A percentile compares a stretch with the other conserved stretches of the same genome.
phyloP scores from a whole-genome alignment of 2,329 filamentous ascomycete genomes.

The Teratosphaeria destructans region DNA sequence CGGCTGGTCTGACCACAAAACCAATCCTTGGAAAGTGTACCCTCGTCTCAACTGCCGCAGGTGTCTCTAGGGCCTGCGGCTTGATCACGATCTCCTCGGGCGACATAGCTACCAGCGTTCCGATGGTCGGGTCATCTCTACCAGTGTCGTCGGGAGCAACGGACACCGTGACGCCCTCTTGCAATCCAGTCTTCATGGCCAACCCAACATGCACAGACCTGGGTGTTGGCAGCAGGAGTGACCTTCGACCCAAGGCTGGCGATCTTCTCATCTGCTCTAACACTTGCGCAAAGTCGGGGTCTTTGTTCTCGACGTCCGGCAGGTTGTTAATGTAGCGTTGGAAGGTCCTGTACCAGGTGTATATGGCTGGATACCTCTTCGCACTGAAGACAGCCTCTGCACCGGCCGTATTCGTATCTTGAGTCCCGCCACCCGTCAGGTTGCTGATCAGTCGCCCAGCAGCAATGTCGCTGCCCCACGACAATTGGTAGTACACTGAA shows the following conservation, averaged over 20 bases:
- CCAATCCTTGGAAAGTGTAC: conserved; percentile 33
- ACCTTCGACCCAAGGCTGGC: conserved; percentile 13
- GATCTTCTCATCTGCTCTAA: conserved; percentile 18
- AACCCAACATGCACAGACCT: conserved; percentile 17
- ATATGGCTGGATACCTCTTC: conserved; percentile 27
- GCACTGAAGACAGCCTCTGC: conserved; percentile 26
- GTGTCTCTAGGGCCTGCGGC: conserved; percentile 20
- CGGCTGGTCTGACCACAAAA: conserved; percentile 25
- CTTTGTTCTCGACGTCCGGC: conserved; percentile 17
- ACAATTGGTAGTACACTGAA: conserved; percentile 29
- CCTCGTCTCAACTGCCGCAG: conserved; percentile 22
- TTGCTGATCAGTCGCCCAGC: conserved; percentile 25
- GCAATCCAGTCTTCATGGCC: conserved; percentile 23
- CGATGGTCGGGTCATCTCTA: conserved; percentile 27
- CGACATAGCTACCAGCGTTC: conserved; percentile 26
- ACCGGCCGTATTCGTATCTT: conserved; percentile 17
- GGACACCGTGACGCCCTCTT: conserved; percentile 21
- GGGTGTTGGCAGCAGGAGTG: conserved; percentile 23
- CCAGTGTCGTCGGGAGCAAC: conserved; percentile 34
- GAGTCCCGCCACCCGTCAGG: conserved; percentile 26
- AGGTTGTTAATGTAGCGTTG: conserved; percentile 24
- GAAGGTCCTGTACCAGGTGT: conserved; percentile 27
- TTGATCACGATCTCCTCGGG: conserved; percentile 32
- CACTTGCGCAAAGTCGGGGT: conserved; percentile 12
- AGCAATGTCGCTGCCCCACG: conserved; percentile 31